A percentile compares a stretch with the other conserved stretches of the same genome.
Evolutionary conservation across 73 alveolate species (phyloP).

Genomic region (Tetrahymena elliotti): DNA sequence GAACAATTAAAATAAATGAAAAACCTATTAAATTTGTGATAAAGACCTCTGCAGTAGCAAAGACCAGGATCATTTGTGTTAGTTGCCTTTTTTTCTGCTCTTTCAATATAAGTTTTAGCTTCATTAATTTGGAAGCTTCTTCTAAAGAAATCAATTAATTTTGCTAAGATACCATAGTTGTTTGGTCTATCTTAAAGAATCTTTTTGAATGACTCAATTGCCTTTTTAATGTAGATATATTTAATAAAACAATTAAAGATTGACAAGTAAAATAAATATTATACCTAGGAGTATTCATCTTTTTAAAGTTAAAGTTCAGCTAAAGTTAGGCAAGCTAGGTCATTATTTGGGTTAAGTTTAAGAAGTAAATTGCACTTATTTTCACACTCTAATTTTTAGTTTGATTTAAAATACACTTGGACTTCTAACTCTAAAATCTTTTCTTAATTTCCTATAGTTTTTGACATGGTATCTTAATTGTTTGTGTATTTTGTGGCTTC

Average conservation of each 20-base stretch:
- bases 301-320: slow-evolving; percentile 65
- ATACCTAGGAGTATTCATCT: slow-evolving; percentile 16
- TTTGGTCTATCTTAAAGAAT: slow-evolving; percentile 16
- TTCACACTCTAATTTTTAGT: slow-evolving; percentile 65
- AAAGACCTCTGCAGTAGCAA: slow-evolving; percentile 91
- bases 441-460: slow-evolving; percentile 30
- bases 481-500: slow-evolving; percentile 19
- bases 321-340: slow-evolving; percentile 68
- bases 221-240: background rate
- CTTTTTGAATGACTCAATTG: slow-evolving; percentile 10
- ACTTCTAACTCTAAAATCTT: slow-evolving; percentile 62
- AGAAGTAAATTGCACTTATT: slow-evolving; percentile 56
- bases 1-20: background rate
- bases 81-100: slow-evolving; percentile 53
- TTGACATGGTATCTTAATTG: background rate
- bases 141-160: slow-evolving; percentile 25
- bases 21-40: slow-evolving; percentile 53
- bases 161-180: slow-evolving; percentile 25
- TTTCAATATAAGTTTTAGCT: slow-evolving; percentile 56
- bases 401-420: slow-evolving; percentile 45
- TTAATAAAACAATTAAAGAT: no score
- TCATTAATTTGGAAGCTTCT: slow-evolving; percentile 47
- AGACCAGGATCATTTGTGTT: slow-evolving; percentile 83
- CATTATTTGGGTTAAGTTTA: slow-evolving; percentile 68
- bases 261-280: no score